Percentiles rank a stretch among this genome's conserved stretches.
These are phyloP conservation scores for Raphanus raphanistrum DNA, from an alignment of 345 rosid species.

Conservation along the genomic window DNA sequence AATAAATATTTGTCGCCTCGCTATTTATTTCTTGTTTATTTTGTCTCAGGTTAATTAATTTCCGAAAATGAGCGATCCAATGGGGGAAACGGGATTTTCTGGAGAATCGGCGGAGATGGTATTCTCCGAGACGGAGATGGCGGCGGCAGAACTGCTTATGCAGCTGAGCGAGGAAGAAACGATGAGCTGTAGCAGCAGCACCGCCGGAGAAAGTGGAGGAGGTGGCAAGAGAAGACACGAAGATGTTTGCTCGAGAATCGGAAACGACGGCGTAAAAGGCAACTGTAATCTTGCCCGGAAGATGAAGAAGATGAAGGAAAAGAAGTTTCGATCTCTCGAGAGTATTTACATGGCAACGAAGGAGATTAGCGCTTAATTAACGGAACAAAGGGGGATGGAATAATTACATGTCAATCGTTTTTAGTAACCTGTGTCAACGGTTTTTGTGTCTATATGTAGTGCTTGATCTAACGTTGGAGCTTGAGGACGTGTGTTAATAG, in stretches of 20 bases:
- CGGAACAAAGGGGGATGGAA: background rate
- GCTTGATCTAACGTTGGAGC: constrained; percentile 18
- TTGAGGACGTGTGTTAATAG: constrained; percentile 7
- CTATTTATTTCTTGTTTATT: constrained; percentile 5
- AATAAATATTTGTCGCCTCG: constrained; percentile 4
- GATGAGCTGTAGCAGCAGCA: constrained; percentile 39
- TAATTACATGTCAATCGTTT: background rate
- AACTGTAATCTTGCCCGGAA: background rate
- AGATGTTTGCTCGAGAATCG: constrained; percentile 28
- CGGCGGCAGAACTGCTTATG: constrained; percentile 42
- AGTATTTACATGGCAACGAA: constrained; percentile 37
- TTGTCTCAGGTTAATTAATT: background rate
- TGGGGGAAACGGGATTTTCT: constrained; percentile 30
- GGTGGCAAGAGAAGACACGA: constrained; percentile 28
- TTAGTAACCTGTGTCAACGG: constrained; percentile 1
- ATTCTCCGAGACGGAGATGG: constrained; percentile 38
- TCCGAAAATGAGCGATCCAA: constrained; percentile 20
- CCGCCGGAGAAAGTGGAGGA: constrained; percentile 17
- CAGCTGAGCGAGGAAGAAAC: constrained; percentile 42
- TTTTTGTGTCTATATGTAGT: constrained; percentile 4
- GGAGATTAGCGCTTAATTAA: constrained; percentile 24
- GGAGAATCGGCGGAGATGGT: constrained; percentile 16
- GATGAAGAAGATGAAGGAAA: constrained; percentile 27
- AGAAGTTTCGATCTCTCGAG: constrained; percentile 39
- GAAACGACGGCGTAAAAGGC: constrained; percentile 20